Evolutionary conservation across 2,329 filamentous ascomycete genomes (phyloP).

Genomic region (Penicillium janthinellum): DNA sequence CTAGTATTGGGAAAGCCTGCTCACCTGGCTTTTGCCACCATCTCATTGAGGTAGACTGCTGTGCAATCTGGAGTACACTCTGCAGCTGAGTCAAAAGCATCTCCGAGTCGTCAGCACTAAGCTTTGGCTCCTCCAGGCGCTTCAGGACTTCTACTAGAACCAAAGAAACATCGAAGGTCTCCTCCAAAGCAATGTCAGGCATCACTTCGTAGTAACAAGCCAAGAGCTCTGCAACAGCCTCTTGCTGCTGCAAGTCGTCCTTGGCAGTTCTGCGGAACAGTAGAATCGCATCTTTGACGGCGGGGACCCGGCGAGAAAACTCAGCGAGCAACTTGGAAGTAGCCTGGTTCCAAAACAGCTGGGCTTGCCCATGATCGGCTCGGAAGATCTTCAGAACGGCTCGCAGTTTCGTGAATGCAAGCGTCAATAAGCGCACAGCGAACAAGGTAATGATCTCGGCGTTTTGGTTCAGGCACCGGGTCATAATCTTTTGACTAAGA

Average conservation of each 20-base stretch:
- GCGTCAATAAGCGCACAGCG: constrained; percentile 73
- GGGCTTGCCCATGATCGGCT: constrained; percentile 47
- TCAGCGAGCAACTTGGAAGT: constrained; percentile 68
- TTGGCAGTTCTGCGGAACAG: constrained; percentile 70
- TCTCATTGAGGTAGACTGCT: constrained; percentile 78
- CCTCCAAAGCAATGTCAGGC: constrained; percentile 75
- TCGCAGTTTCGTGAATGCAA: constrained; percentile 77
- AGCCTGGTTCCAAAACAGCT: constrained; percentile 69
- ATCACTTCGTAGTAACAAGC: constrained; percentile 82
- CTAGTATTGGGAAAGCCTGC: constrained; percentile 19
- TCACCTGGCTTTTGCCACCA: constrained; percentile 78
- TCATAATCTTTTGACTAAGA: constrained; percentile 75
- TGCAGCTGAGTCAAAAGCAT: constrained; percentile 74
- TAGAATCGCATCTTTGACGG: constrained; percentile 76
- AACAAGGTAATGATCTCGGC: constrained; percentile 83
- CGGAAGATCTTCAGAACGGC: constrained; percentile 64
- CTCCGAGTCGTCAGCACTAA: constrained; percentile 53
- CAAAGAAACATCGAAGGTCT: constrained; percentile 85
- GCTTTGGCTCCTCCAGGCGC: constrained; percentile 54
- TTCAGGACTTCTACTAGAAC: constrained; percentile 70
- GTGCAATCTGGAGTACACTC: constrained; percentile 77
- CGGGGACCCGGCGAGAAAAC: constrained; percentile 76
- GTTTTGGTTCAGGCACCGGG: constrained; percentile 75
- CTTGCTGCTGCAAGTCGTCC: constrained; percentile 72
- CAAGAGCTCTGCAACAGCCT: constrained; percentile 76